Evolutionary conservation across 371 early-diverging fungal species (phyloP).

Genomic region (Mucor mucedo): DNA sequence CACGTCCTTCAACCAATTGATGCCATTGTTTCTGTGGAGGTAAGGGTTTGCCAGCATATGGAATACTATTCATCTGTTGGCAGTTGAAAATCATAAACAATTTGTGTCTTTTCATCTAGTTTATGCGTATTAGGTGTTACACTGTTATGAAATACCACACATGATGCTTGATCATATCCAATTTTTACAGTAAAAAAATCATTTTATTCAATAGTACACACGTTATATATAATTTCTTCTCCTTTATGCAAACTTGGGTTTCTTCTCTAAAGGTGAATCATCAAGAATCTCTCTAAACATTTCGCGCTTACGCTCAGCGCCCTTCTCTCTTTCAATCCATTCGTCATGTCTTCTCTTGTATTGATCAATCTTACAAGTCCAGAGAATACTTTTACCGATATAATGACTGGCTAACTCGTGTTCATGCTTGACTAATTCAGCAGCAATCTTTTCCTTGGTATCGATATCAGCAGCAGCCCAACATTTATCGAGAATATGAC

Average conservation of each 20-base stretch:
- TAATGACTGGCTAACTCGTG: conserved; percentile 63
- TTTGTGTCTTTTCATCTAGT: no score
- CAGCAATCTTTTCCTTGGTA: conserved; percentile 71
- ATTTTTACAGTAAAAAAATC: no score
- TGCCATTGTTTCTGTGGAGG: no score
- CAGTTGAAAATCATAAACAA: no score
- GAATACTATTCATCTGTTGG: no score
- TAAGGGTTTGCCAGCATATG: no score
- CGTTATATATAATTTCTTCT: not conserved
- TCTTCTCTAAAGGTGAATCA: conserved; percentile 36
- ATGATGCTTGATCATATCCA: not conserved
- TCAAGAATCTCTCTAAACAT: conserved; percentile 80
- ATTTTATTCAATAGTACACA: no score
- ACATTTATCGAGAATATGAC: conserved; percentile 78
- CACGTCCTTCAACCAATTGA: no score
- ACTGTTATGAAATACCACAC: no score
- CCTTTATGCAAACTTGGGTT: conserved; percentile 24
- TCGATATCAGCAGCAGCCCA: conserved; percentile 81
- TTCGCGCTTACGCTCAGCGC: conserved; percentile 68
- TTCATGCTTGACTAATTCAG: conserved; percentile 66
- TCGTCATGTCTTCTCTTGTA: conserved; percentile 76
- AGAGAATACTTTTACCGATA: conserved; percentile 76
- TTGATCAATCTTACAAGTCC: conserved; percentile 79
- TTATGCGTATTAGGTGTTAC: no score
- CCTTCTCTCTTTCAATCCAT: conserved; percentile 78